Evolutionary conservation across 2,329 filamentous ascomycete genomes (phyloP).

Genomic region (Ceratocystis alfenasii): DNA sequence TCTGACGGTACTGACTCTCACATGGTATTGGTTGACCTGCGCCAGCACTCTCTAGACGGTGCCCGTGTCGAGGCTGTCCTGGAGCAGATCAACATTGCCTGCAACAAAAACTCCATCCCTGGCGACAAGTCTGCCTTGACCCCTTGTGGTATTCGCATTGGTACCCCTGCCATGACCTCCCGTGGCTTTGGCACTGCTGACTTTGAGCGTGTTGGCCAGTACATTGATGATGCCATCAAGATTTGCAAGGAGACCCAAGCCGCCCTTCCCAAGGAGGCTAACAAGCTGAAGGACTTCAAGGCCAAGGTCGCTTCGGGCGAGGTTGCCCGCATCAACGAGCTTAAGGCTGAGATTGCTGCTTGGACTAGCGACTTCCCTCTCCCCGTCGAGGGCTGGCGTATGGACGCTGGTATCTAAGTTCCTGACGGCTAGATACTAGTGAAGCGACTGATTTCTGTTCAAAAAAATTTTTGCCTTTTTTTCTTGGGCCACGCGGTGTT

Average conservation of each 20-base stretch:
- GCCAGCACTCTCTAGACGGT: conserved; percentile 75
- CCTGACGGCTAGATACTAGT: background rate
- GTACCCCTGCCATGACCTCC: conserved; percentile 93
- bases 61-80: conserved; percentile 92
- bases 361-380: conserved; percentile 91
- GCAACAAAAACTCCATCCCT: conserved; percentile 98
- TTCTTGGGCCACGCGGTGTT: background rate
- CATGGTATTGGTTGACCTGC: conserved; percentile 90
- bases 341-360: conserved; percentile 76
- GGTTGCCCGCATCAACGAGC: conserved; percentile 66
- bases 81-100: conserved; percentile 96
- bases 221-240: conserved; percentile 83
- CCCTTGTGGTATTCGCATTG: conserved; percentile 88
- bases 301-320: conserved; percentile 70
- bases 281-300: conserved; percentile 99
- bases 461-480: background rate
- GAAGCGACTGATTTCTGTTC: background rate
- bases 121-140: conserved; percentile 96
- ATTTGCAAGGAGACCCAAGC: conserved; percentile 80
- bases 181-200: conserved; percentile 86
- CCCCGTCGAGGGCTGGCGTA: conserved; percentile 63
- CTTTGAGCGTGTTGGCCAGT: conserved; percentile 78
- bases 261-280: conserved; percentile 83
- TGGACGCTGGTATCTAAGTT: conserved; percentile 46
- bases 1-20: conserved; percentile 94